These are phyloP conservation scores for Ceratobasidium theobromae DNA, from an alignment of 1,284 basidiomycete genomes.

Conservation along the genomic window DNA sequence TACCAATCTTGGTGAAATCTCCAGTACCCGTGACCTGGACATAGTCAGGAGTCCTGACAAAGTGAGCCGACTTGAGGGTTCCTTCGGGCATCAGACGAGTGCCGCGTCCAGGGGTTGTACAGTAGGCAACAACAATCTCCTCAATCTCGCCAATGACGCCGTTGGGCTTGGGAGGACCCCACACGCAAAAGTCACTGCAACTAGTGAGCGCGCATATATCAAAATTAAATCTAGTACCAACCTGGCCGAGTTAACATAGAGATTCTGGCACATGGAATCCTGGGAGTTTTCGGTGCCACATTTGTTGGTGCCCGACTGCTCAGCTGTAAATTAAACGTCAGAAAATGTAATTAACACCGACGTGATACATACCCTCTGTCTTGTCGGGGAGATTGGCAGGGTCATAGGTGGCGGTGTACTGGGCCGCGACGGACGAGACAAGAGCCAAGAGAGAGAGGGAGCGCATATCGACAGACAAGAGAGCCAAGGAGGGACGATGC, in stretches of 20 bases:
- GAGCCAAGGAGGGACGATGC: too few relatives aligned
- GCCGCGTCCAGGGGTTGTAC: conserved; percentile 44
- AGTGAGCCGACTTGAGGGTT: conserved; percentile 50
- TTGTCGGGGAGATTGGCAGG: conserved; percentile 34
- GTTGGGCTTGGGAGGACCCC: conserved; percentile 36
- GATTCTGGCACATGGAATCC: conserved; percentile 40
- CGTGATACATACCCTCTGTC: conserved; percentile 36
- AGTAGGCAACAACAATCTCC: conserved; percentile 40
- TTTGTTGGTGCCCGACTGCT: conserved; percentile 42
- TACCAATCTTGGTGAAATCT: conserved; percentile 42
- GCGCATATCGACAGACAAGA: conserved; percentile 1
- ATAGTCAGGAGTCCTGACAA: conserved; percentile 45
- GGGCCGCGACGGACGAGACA: conserved; percentile 13
- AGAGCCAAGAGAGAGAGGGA: conserved; percentile 25
- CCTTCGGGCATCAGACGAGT: conserved; percentile 50
- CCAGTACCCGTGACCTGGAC: conserved; percentile 37
- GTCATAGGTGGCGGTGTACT: conserved; percentile 37
- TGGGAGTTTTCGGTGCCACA: conserved; percentile 43
- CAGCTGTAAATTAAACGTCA: conserved; percentile 33
- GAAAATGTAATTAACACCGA: neutral
- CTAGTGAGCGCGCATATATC: neutral
- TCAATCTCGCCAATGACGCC: conserved; percentile 41
- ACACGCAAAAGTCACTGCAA: conserved; percentile 31
- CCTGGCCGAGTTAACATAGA: conserved; percentile 23
- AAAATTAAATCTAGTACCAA: neutral